phyloP scores from a whole-genome alignment of 177 flowering plant genomes.

The Telopea speciosissima region DNA sequence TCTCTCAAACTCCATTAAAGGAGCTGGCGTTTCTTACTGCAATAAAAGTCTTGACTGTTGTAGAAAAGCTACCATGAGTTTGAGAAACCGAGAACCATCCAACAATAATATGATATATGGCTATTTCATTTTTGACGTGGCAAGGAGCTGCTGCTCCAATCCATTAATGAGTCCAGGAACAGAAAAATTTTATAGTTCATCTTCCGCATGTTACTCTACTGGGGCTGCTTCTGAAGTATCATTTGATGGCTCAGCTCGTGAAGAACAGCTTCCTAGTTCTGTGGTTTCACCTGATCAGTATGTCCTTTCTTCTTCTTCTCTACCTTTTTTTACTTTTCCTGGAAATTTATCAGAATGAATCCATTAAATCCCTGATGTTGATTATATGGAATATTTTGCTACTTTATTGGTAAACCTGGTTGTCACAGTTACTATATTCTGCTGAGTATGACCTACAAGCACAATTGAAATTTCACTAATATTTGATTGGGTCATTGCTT shows the following conservation, averaged over 20 bases:
- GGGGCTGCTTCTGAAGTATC: conserved; percentile 61
- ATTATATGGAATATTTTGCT: background rate
- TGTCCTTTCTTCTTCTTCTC: conserved; percentile 18
- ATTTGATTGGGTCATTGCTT: too few species aligned
- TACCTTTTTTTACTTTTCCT: background rate
- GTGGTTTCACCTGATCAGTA: conserved; percentile 47
- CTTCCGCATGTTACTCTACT: conserved; percentile 29
- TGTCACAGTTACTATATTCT: too few species aligned
- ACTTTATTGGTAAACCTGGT: too few species aligned
- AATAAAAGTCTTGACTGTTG: conserved; percentile 19
- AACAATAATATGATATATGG: conserved; percentile 30
- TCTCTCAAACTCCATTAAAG: conserved; percentile 9
- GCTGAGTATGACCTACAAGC: too few species aligned
- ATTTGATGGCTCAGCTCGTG: conserved; percentile 39
- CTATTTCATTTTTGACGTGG: conserved; percentile 33
- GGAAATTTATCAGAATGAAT: background rate
- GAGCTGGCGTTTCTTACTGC: conserved; percentile 10
- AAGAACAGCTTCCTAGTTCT: conserved; percentile 36
- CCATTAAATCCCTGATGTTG: background rate
- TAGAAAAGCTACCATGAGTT: conserved; percentile 35
- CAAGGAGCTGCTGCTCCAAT: conserved; percentile 20
- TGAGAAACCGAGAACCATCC: conserved; percentile 35
- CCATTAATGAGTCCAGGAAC: conserved; percentile 14
- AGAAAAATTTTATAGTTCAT: conserved; percentile 26
- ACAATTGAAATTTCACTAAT: too few species aligned